phyloP scores from a whole-genome alignment of 116 monocot species.

The Dioscorea cayenensis region DNA sequence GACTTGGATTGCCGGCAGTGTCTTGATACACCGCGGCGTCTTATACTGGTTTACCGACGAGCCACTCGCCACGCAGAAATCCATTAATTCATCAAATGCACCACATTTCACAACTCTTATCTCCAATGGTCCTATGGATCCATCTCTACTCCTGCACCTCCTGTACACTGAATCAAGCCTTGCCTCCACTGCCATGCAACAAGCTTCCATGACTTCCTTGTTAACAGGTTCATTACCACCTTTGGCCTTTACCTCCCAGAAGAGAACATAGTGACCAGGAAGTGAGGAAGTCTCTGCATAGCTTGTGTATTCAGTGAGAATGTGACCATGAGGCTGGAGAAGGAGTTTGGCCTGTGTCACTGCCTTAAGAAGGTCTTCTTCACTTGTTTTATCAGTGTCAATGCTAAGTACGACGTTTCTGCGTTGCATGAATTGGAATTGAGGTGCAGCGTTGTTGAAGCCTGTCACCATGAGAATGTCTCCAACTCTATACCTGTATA shows the following conservation, averaged over 20 bases:
- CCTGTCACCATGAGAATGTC: slow-evolving; percentile 66
- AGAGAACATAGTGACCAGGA: slow-evolving; percentile 86
- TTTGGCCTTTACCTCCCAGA: slow-evolving; percentile 50
- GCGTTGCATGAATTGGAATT: slow-evolving; percentile 76
- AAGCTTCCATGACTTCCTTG: slow-evolving; percentile 31
- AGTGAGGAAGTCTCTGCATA: slow-evolving; percentile 55
- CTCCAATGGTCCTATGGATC: slow-evolving; percentile 68
- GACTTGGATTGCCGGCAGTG: slow-evolving; percentile 31
- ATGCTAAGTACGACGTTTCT: slow-evolving; percentile 74
- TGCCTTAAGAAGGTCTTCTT: slow-evolving; percentile 66
- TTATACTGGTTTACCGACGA: slow-evolving; percentile 91
- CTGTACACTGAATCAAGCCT: slow-evolving; percentile 56
- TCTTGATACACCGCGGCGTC: slow-evolving; percentile 72
- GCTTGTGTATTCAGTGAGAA: slow-evolving; percentile 65
- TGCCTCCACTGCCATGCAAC: slow-evolving; percentile 49
- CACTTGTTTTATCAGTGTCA: slow-evolving; percentile 78
- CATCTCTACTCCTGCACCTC: slow-evolving; percentile 55
- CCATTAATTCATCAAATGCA: slow-evolving; percentile 72
- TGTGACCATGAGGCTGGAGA: slow-evolving; percentile 30
- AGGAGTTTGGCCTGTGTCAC: slow-evolving; percentile 38
- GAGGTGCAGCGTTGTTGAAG: slow-evolving; percentile 66
- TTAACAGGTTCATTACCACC: too few species aligned
- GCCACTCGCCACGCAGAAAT: slow-evolving; percentile 54
- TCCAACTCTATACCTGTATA: slow-evolving; percentile 73
- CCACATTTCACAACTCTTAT: slow-evolving; percentile 52